Evolutionary conservation across 768 basidiomycete species (phyloP).

Genomic region (Psilocybe tampanensis): DNA sequence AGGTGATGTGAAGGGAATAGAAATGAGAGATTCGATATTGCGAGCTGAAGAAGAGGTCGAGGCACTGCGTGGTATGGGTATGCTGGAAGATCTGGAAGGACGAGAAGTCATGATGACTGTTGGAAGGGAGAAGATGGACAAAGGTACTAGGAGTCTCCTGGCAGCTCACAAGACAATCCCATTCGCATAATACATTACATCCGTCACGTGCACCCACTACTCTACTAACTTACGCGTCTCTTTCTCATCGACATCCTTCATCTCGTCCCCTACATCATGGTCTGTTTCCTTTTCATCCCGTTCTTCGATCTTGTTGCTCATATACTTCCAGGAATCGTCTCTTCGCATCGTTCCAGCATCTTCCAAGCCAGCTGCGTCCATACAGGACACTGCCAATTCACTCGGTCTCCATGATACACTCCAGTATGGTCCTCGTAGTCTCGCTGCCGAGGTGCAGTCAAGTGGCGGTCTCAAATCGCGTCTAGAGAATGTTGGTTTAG

Average conservation of each 20-base stretch:
- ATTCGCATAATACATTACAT: not conserved
- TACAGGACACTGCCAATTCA: slow-evolving; percentile 68
- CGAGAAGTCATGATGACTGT: slow-evolving; percentile 33
- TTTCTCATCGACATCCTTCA: slow-evolving; percentile 4
- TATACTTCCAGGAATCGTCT: slow-evolving; percentile 43
- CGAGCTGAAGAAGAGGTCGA: slow-evolving; percentile 49
- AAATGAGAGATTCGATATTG: slow-evolving; percentile 66
- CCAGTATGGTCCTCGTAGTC: slow-evolving; percentile 78
- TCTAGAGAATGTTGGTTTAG: slow-evolving; percentile 68
- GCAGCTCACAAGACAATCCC: not conserved
- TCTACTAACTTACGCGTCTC: slow-evolving; percentile 8
- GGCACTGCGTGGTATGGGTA: slow-evolving; percentile 61
- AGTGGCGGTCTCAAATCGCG: slow-evolving; percentile 65
- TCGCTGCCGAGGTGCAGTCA: slow-evolving; percentile 74
- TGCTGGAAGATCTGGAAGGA: slow-evolving; percentile 64
- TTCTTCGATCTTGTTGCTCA: not conserved
- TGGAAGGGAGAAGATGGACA: not conserved
- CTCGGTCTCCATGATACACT: slow-evolving; percentile 90
- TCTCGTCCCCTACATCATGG: slow-evolving; percentile 7
- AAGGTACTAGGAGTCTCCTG: not conserved
- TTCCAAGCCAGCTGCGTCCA: slow-evolving; percentile 59
- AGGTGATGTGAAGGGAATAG: slow-evolving; percentile 55
- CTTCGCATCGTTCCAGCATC: slow-evolving; percentile 59
- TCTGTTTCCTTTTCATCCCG: not conserved
- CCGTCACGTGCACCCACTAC: slow-evolving; percentile 2